Base-by-base conservation (phyloP, 2,329 filamentous ascomycete genomes). In the Pestalotiopsis sp. region DNA sequence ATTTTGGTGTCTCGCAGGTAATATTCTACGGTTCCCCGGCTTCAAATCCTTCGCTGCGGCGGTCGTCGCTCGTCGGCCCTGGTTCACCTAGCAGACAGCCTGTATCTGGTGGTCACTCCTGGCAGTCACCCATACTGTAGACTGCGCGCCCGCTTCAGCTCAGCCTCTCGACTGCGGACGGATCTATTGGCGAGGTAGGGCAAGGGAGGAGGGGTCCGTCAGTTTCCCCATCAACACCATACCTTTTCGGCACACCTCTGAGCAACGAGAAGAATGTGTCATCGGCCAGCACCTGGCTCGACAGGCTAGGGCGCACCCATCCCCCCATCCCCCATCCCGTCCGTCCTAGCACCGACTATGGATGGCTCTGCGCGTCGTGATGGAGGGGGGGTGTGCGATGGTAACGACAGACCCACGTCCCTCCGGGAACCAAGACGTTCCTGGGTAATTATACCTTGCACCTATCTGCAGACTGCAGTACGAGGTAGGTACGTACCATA, bases 161-260 rank as follows among this genome's bases (percentile, higher is more conserved):
- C 45, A 65, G 64, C 64, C 64, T 65, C 64, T 58, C 12, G 64
- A 55, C 64, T 66, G 64, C 58, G 64, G 52, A 41, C 27, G n/a
- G 23, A 14, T 36, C 31, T 55, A 60, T 55, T 36, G 20, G 20
- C n/a, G 60, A 14, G 25, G 20, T 23, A 20, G 9, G 27, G 38
- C 52, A 59, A 25, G 45, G 45, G 45, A 52, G 41, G 13, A 23
- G 45, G n/a, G 14, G 45, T 49, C 41, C 41, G 45, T 52, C n/a
- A 31, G 17, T 38, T 41, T 13, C 60, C 13, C n/a, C 45, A 20
- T 55, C 31, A n/a, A 41, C 64, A 38, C 64, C 39, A 60, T 66
- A n/a, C 64, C 64, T 20, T 31, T 59, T 66, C 39, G 55, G 64
- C 36, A 41, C 64, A 41, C 52, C 31, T 23, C 49, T 23, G 52